phyloP scores from a whole-genome alignment of 306 rosid species.

The Sicyos edulis region DNA sequence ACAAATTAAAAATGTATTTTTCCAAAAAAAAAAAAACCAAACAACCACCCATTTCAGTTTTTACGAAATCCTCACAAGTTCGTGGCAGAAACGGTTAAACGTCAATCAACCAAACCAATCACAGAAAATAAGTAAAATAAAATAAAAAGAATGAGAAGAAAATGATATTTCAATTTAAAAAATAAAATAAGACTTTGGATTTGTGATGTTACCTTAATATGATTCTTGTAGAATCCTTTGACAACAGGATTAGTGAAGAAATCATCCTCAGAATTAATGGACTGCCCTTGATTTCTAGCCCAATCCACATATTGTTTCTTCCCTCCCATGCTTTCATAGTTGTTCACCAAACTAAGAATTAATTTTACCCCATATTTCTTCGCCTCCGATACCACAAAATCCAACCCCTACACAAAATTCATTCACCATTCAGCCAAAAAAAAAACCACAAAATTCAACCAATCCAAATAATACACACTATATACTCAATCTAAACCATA shows the following conservation, averaged over 20 bases:
- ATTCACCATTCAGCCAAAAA: background rate
- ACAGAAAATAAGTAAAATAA: too few relatives aligned
- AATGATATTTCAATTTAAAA: too few relatives aligned
- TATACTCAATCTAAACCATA: too few relatives aligned
- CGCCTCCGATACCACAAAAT: slow-evolving; percentile 69
- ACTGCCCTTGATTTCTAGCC: slow-evolving; percentile 78
- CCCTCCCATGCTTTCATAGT: slow-evolving; percentile 68
- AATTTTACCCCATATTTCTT: slow-evolving; percentile 62
- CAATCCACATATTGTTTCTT: slow-evolving; percentile 86
- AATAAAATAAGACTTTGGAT: background rate
- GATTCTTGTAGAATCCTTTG: slow-evolving; percentile 73
- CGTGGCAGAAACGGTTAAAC: background rate
- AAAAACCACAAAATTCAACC: too few relatives aligned
- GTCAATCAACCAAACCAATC: background rate
- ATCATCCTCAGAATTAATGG: slow-evolving; percentile 64
- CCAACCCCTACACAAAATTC: slow-evolving; percentile 48
- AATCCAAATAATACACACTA: too few relatives aligned
- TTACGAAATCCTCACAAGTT: background rate
- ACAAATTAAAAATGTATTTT: too few relatives aligned
- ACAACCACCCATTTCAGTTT: too few relatives aligned
- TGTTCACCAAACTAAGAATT: slow-evolving; percentile 77
- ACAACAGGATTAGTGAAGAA: slow-evolving; percentile 63
- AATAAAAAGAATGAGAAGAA: too few relatives aligned
- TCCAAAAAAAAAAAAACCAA: too few relatives aligned
- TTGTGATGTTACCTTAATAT: slow-evolving; percentile 47